A percentile compares a stretch with the other conserved stretches of the same genome.
phyloP scores from a whole-genome alignment of 495 filamentous ascomycete genomes.

The Viridothelium virens region DNA sequence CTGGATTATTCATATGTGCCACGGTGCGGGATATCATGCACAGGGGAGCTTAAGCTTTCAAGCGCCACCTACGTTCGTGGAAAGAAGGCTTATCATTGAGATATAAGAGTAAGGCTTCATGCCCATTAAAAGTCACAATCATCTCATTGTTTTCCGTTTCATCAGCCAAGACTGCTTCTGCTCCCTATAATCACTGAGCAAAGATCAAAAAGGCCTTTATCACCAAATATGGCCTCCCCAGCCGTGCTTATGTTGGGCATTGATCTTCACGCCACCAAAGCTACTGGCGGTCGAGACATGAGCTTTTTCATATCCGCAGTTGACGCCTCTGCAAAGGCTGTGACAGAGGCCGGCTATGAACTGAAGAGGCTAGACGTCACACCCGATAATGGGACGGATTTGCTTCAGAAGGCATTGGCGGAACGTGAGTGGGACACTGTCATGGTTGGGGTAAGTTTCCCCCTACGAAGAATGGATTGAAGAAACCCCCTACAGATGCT shows the following conservation, averaged over 20 bases:
- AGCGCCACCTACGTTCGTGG: too few relatives aligned
- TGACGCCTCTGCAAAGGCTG: neutral
- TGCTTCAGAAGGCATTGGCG: neutral
- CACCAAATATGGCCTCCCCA: neutral
- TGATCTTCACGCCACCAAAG: neutral
- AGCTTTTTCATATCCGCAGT: neutral
- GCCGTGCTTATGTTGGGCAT: neutral
- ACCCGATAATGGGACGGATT: neutral
- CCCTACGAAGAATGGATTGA: neutral
- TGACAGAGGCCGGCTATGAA: neutral
- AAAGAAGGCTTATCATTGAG: too few relatives aligned
- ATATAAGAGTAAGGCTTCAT: too few relatives aligned
- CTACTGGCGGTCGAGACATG: neutral
- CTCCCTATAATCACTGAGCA: too few relatives aligned
- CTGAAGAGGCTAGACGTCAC: neutral
- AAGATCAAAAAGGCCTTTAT: too few relatives aligned
- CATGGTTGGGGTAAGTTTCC: neutral
- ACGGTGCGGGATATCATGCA: too few relatives aligned
- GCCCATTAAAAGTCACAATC: too few relatives aligned
- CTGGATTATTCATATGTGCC: too few relatives aligned
- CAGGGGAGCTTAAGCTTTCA: too few relatives aligned
- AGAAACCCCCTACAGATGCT: neutral
- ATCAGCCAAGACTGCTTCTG: too few relatives aligned
- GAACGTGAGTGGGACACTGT: neutral
- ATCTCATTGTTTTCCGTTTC: too few relatives aligned